Conservation (phyloP, 129 eudicot species). For the Escallonia rubra region DNA sequence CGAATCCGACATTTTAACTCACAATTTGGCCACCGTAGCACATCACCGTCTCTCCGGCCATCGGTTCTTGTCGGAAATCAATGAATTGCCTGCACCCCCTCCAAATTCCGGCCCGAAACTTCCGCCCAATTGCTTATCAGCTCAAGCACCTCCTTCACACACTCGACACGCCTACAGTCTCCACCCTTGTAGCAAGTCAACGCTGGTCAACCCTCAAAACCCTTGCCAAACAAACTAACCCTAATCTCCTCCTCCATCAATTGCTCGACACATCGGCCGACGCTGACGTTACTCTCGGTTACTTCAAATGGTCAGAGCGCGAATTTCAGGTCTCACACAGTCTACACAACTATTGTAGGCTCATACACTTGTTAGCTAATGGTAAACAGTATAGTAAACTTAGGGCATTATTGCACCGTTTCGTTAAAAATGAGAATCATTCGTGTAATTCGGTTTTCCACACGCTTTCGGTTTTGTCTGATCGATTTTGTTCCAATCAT, state of each 20-base stretch:
- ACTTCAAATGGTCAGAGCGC: constrained; percentile 54
- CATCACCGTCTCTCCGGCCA: too few relatives aligned
- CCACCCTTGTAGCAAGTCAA: constrained; percentile 41
- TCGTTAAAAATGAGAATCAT: constrained; percentile 19
- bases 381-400: constrained; percentile 42
- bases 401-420: constrained; percentile 48
- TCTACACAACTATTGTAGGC: constrained; percentile 29
- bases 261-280: constrained; percentile 31
- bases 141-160: constrained; percentile 14
- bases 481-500: constrained; percentile 40
- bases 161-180: constrained; percentile 23
- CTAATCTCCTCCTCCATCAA: constrained; percentile 33
- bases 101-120: constrained; percentile 2
- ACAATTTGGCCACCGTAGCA: too few relatives aligned
- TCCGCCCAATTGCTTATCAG: background rate
- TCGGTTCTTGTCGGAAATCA: too few relatives aligned
- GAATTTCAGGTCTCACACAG: constrained; percentile 37
- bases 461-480: constrained; percentile 22
- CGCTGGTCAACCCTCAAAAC: constrained; percentile 46
- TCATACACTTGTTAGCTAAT: constrained; percentile 43
- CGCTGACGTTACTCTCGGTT: constrained; percentile 31
- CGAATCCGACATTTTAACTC: too few relatives aligned
- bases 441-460: constrained; percentile 40
- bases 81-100: background rate
- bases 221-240: constrained; percentile 27